Percentiles rank a stretch among this genome's conserved stretches.
Conservation (phyloP, 169 alveolate genomes). For the Neospora caninum region DNA sequence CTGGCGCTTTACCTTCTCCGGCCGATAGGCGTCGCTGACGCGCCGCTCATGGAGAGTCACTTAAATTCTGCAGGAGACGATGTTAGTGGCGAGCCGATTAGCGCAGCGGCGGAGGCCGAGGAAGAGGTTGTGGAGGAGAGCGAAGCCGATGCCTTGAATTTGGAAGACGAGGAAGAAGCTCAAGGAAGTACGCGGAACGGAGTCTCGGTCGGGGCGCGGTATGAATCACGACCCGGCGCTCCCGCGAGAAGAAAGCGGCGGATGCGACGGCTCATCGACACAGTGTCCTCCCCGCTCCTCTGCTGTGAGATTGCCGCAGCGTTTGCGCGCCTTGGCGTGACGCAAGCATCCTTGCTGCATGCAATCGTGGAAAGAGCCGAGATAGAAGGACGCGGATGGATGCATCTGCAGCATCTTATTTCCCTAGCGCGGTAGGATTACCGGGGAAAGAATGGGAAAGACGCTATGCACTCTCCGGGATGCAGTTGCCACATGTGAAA, state of each 20-base stretch:
- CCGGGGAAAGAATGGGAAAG: neutral
- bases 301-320: conserved; percentile 37
- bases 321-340: neutral
- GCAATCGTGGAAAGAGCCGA: conserved; percentile 23
- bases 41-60: neutral
- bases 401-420: conserved; percentile 24
- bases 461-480: neutral
- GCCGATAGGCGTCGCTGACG: neutral
- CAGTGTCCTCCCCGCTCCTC: conserved; percentile 29
- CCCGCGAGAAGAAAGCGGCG: neutral
- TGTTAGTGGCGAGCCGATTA: neutral
- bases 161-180: neutral
- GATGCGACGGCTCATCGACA: conserved; percentile 1
- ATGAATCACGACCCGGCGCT: neutral
- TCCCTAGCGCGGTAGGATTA: conserved; percentile 14
- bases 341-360: conserved; percentile 35
- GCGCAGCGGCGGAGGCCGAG: neutral
- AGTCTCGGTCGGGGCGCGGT: neutral
- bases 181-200: neutral
- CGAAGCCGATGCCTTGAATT: neutral
- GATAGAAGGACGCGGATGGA: conserved; percentile 15
- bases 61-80: neutral
- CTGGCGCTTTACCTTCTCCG: conserved; percentile 24
- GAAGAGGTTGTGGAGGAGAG: neutral
- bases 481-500: neutral